phyloP scores from a whole-genome alignment of 1,284 basidiomycete genomes.

The Papiliotrema flavescens region DNA sequence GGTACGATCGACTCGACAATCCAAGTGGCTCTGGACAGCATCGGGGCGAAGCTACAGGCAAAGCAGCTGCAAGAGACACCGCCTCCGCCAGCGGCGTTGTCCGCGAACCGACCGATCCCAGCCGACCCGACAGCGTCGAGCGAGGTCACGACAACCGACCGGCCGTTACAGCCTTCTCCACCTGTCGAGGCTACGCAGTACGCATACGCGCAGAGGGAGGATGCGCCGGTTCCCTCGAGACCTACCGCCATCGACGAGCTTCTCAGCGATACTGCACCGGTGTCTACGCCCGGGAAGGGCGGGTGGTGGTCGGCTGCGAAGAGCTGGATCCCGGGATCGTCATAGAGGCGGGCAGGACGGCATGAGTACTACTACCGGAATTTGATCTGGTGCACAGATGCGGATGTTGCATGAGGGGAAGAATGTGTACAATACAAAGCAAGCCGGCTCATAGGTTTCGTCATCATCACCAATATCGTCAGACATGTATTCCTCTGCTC shows the following conservation, averaged over 20 bases:
- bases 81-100: too few relatives aligned
- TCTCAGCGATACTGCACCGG: background rate
- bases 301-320: background rate
- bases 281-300: background rate
- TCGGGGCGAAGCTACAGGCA: slow-evolving; percentile 6
- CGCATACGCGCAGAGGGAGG: too few relatives aligned
- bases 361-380: too few relatives aligned
- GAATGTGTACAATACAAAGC: too few relatives aligned
- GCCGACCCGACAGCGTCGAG: too few relatives aligned
- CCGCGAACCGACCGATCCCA: too few relatives aligned
- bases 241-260: background rate
- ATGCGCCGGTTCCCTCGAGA: background rate
- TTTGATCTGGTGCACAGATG: background rate
- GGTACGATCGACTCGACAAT: slow-evolving; percentile 32
- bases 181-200: too few relatives aligned
- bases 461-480: too few relatives aligned
- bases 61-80: background rate
- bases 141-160: too few relatives aligned
- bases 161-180: too few relatives aligned
- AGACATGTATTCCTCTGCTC: too few relatives aligned
- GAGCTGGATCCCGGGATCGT: background rate
- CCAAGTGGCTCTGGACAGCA: slow-evolving; percentile 14
- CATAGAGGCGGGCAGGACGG: background rate
- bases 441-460: too few relatives aligned
- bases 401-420: background rate